Base-by-base conservation (phyloP, 176 grass and related monocot genomes). In the Cenchrus fungigraminus region DNA sequence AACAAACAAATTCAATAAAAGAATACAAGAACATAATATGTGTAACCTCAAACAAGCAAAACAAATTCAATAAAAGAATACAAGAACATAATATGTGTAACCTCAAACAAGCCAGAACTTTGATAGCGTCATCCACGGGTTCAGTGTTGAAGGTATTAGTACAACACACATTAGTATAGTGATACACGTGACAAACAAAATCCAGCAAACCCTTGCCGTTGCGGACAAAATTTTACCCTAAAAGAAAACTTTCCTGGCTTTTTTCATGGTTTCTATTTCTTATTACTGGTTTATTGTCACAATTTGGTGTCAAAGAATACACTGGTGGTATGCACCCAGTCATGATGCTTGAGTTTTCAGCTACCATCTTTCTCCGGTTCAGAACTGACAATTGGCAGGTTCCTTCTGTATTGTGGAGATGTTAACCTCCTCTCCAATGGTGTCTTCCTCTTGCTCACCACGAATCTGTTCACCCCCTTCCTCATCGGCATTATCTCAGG, bases 401-500 rank as follows among this genome's bases (percentile, higher is more conserved):
- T 96, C 79, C 88, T 94, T 91, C 97, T 92, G 67, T 96, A 94
- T 51, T 91, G 88, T 12, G 87, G 76, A 6, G 91, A 95, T 11
- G 97, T 91, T 50, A 99, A 88, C 75, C 97, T 90, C 92, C 93
- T 92, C 63, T 99, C 93, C 65, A 96, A 25, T 11, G 97, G 97
- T 8, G 97, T 94, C 85, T 99, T 99, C 68, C 93, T 84, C 88
- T 99, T 99, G 89, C 91, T 99, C 52, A 99, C 93, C 0, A 99
- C 97, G 74, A 96, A 99, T 87, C 97, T 88, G 83, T 99, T 99
- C 15, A 96, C 91, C 15, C 97, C 93, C 77, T 96, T 99, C 75
- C 97, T 94, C 97, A 99, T 96, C 4, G 97, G 97, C 93, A 99
- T 99, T 84, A 99, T 99, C 85, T 94, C 89, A 0, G 97, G 93